A percentile compares a stretch with the other conserved stretches of the same genome.
These are phyloP conservation scores for Daphne laureola DNA, from an alignment of 441 rosid species.

Conservation along the genomic window DNA sequence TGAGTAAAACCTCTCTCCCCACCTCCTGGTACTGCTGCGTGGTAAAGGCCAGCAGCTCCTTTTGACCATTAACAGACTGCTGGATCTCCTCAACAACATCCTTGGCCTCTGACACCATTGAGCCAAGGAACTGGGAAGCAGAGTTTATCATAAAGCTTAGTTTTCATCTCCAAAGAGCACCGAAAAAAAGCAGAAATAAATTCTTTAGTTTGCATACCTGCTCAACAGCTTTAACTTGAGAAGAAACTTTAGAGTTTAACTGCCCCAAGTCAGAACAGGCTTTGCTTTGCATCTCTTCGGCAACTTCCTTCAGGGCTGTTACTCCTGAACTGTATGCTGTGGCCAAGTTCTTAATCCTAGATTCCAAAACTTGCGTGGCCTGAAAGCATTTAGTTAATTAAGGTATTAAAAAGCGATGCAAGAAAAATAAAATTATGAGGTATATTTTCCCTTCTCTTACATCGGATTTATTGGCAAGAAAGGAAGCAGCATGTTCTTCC, in stretches of 20 bases:
- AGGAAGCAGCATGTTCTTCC: constrained; percentile 67
- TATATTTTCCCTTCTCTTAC: constrained; percentile 34
- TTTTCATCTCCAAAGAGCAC: no score
- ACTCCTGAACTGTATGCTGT: constrained; percentile 48
- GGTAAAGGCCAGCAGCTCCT: constrained; percentile 44
- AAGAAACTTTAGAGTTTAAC: constrained; percentile 30
- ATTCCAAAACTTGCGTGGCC: constrained; percentile 55
- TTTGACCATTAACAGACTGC: constrained; percentile 59
- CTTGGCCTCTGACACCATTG: constrained; percentile 43
- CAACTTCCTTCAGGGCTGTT: constrained; percentile 41
- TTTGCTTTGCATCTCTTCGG: constrained; percentile 36
- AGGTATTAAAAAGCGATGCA: constrained; percentile 2
- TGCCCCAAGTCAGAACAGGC: constrained; percentile 47
- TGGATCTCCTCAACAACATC: constrained; percentile 43
- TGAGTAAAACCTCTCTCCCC: background rate
- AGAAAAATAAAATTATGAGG: background rate
- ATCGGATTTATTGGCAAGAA: constrained; percentile 69
- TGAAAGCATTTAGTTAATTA: constrained; percentile 23
- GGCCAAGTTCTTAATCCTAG: constrained; percentile 46
- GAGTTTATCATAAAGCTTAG: background rate
- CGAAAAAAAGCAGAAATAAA: constrained; percentile 5
- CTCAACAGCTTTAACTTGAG: constrained; percentile 42
- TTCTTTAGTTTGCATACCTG: constrained; percentile 34
- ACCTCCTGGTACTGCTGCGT: constrained; percentile 71
- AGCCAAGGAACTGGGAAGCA: constrained; percentile 45